phyloP scores from a whole-genome alignment of 352 stramenopile species.

The Ochromonadaceae sp. region DNA sequence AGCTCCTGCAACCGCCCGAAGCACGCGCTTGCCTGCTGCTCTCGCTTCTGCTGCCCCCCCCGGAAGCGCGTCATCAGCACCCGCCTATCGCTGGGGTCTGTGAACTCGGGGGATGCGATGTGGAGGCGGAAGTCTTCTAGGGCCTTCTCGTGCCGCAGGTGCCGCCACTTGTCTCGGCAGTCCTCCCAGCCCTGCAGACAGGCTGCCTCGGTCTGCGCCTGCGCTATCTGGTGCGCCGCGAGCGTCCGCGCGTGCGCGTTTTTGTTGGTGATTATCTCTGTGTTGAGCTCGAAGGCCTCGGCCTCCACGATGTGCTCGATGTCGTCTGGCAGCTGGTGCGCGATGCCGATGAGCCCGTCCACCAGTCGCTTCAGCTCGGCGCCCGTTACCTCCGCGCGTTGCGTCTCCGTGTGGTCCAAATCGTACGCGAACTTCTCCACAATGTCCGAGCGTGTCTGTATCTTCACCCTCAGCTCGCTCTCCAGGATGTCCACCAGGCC shows the following conservation, averaged over 20 bases:
- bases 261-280: slow-evolving; percentile 56
- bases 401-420: slow-evolving; percentile 20
- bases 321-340: slow-evolving; percentile 23
- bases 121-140: slow-evolving; percentile 43
- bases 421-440: slow-evolving; percentile 12
- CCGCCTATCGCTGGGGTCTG: slow-evolving; percentile 43
- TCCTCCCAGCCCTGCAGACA: slow-evolving; percentile 40
- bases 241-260: slow-evolving; percentile 50
- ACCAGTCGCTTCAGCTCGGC: slow-evolving; percentile 21
- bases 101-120: slow-evolving; percentile 46
- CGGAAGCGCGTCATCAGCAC: slow-evolving; percentile 39
- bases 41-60: slow-evolving; percentile 35
- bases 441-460: not conserved
- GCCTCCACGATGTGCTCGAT: slow-evolving; percentile 27
- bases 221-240: slow-evolving; percentile 42
- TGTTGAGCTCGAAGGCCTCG: slow-evolving; percentile 45
- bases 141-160: slow-evolving; percentile 47
- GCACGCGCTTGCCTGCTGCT: slow-evolving; percentile 36
- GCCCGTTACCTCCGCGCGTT: not conserved
- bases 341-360: slow-evolving; percentile 21
- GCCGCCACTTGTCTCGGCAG: slow-evolving; percentile 45
- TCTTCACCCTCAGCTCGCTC: slow-evolving; percentile 11
- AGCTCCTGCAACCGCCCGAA: slow-evolving; percentile 39
- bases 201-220: slow-evolving; percentile 32
- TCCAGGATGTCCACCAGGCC: slow-evolving; percentile 22